A percentile compares a stretch with the other conserved stretches of the same genome.
These are phyloP conservation scores for Metroxylon sagu DNA, from an alignment of 176 grass and related monocot genomes.

Conservation along the genomic window DNA sequence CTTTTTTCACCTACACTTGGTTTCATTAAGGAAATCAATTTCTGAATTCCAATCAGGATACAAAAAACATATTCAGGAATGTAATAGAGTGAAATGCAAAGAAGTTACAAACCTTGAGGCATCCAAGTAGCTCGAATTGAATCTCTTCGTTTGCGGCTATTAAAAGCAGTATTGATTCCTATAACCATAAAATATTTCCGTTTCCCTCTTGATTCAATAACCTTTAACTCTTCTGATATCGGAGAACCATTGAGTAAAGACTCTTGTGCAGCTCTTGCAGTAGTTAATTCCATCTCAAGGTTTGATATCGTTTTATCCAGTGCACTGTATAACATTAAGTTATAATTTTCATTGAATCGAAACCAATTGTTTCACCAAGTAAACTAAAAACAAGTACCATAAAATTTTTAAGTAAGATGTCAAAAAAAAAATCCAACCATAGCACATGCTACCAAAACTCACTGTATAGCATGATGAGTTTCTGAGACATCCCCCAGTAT, in stretches of 20 bases:
- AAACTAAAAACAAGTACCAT: no score
- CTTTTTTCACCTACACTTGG: slow-evolving; percentile 54
- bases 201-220: slow-evolving; percentile 42
- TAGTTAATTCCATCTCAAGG: slow-evolving; percentile 81
- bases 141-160: slow-evolving; percentile 83
- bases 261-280: slow-evolving; percentile 67
- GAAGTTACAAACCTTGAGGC: slow-evolving; percentile 59
- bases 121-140: slow-evolving; percentile 98
- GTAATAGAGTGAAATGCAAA: not conserved
- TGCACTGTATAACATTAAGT: not conserved
- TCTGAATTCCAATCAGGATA: slow-evolving; percentile 1
- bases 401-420: no score
- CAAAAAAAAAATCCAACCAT: no score
- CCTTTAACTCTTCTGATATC: slow-evolving; percentile 54
- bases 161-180: slow-evolving; percentile 93
- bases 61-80: not conserved
- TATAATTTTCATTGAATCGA: no score
- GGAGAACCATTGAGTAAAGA: slow-evolving; percentile 74
- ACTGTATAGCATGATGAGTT: no score
- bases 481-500: no score
- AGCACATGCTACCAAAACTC: no score
- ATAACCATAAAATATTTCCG: slow-evolving; percentile 84
- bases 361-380: no score
- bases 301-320: slow-evolving; percentile 28
- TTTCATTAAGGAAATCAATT: not conserved